These are phyloP conservation scores for Canna indica DNA, from an alignment of 176 grass and related monocot species.

Conservation along the genomic window DNA sequence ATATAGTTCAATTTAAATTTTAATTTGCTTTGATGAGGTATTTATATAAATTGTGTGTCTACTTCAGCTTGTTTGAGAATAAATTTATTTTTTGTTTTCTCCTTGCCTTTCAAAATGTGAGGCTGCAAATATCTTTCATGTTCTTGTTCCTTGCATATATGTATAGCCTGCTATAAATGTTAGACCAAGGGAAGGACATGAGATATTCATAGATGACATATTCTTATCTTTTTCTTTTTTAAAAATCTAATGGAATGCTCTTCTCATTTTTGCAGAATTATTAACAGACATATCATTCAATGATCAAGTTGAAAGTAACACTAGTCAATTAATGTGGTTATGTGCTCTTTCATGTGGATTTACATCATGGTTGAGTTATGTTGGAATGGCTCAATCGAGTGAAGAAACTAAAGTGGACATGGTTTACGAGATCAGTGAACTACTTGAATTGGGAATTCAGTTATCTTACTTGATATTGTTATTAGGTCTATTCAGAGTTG, in stretches of 20 bases:
- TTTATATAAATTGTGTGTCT: no score
- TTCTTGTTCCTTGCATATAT: no score
- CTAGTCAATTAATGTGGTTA: conserved; percentile 21
- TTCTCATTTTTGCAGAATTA: conserved; percentile 19
- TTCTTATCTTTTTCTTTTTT: background rate
- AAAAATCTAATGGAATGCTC: background rate
- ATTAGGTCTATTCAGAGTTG: conserved; percentile 76
- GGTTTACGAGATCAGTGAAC: conserved; percentile 75
- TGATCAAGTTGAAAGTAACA: conserved; percentile 25
- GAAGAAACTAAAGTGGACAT: conserved; percentile 52
- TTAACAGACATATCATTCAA: background rate
- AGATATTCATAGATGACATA: background rate
- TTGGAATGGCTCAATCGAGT: conserved; percentile 41
- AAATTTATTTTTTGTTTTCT: no score
- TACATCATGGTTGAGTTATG: conserved; percentile 55
- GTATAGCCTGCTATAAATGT: no score
- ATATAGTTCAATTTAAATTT: no score
- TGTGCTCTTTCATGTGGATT: conserved; percentile 39
- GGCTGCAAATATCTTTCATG: no score
- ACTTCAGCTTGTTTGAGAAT: no score
- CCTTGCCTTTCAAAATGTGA: no score
- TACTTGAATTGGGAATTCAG: conserved; percentile 92
- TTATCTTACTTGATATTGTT: conserved; percentile 76
- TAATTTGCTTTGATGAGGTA: no score
- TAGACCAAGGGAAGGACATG: background rate